Percentiles rank a stretch among this genome's conserved stretches.
Conservation (phyloP, 148 eudicot genomes). For the Persicaria tinctoria region DNA sequence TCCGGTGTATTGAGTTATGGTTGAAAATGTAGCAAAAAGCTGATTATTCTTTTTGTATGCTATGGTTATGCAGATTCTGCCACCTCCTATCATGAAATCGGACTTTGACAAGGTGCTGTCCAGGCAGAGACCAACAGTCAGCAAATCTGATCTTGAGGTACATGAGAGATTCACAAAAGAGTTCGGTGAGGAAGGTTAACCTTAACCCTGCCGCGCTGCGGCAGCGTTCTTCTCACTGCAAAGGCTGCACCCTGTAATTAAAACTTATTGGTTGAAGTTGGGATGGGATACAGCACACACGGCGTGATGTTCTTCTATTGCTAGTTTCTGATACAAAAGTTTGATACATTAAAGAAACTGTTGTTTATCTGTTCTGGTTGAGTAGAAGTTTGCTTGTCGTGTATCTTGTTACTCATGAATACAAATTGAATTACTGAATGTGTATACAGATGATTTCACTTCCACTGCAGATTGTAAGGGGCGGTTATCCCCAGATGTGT, state of each 20-base stretch:
- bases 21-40: background rate
- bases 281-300: background rate
- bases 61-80: slow-evolving; percentile 49
- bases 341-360: background rate
- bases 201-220: background rate
- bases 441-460: background rate
- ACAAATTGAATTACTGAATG: background rate
- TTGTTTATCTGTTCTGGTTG: background rate
- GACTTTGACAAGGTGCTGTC: slow-evolving; percentile 94
- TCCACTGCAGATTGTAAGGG: no score
- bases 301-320: background rate
- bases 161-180: slow-evolving; percentile 90
- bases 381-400: slow-evolving; percentile 4
- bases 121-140: slow-evolving; percentile 90
- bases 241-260: background rate
- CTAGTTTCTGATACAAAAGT: background rate
- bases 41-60: background rate
- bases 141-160: slow-evolving; percentile 85
- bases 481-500: no score
- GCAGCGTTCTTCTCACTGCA: background rate
- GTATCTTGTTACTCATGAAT: background rate
- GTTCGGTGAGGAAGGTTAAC: slow-evolving; percentile 88
- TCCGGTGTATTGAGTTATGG: no score
- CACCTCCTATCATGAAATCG: slow-evolving; percentile 72
- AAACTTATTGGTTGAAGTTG: background rate